These are phyloP conservation scores for Chalaropsis thielavioides DNA, from an alignment of 2,329 filamentous ascomycete genomes.

Conservation along the genomic window DNA sequence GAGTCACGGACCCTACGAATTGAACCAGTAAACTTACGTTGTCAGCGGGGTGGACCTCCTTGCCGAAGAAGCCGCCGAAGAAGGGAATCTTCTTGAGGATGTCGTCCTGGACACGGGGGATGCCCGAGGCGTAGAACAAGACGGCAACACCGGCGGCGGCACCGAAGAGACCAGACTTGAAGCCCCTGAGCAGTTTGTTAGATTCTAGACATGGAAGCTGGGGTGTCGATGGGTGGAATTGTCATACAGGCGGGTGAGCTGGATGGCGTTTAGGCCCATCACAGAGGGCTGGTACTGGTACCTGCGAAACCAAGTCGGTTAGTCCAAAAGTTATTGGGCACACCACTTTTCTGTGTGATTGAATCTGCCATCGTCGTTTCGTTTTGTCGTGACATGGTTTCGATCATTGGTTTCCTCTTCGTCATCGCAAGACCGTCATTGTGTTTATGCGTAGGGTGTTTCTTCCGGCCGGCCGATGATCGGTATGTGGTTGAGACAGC, in stretches of 20 bases:
- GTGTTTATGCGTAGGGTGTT: no score
- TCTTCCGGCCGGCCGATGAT: not conserved
- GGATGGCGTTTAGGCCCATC: conserved; percentile 37
- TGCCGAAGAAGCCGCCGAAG: not conserved
- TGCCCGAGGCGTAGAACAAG: conserved; percentile 46
- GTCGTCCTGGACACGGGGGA: conserved; percentile 45
- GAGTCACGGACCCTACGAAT: not conserved
- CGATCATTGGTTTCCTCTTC: not conserved
- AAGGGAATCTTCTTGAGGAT: conserved; percentile 37
- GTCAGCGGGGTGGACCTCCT: conserved; percentile 17
- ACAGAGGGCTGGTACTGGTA: conserved; percentile 45
- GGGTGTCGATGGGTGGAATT: not conserved
- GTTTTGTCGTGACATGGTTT: no score
- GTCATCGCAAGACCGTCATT: not conserved
- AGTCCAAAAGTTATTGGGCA: conserved; percentile 5
- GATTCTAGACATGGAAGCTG: not conserved
- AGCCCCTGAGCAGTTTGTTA: conserved; percentile 28
- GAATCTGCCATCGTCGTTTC: not conserved
- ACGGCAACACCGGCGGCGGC: conserved; percentile 42
- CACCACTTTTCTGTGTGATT: conserved; percentile 22
- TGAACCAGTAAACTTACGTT: conserved; percentile 14
- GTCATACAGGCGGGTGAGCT: conserved; percentile 38
- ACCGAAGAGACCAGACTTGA: conserved; percentile 40
- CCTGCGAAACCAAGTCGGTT: conserved; percentile 26
- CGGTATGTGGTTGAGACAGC: not conserved